phyloP scores from a whole-genome alignment of 2,329 filamentous ascomycete genomes.

The Aureobasidium sp. region DNA sequence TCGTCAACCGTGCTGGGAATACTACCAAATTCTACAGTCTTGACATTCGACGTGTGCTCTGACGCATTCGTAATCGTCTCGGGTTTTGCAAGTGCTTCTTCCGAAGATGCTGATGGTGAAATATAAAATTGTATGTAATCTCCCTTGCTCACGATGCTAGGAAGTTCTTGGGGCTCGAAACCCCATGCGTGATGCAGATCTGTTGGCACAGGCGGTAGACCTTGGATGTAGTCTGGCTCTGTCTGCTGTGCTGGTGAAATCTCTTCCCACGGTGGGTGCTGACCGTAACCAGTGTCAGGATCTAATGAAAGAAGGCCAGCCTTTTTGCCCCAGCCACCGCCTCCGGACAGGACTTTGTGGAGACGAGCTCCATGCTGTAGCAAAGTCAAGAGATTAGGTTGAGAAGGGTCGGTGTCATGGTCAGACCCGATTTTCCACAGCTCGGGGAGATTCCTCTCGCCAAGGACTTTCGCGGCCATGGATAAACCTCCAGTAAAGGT shows the following conservation, averaged over 20 bases:
- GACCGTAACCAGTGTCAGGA: conserved; percentile 47
- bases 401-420: background rate
- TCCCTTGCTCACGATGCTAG: conserved; percentile 55
- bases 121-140: conserved; percentile 62
- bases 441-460: background rate
- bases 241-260: background rate
- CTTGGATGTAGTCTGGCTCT: background rate
- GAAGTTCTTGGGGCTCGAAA: conserved; percentile 30
- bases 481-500: background rate
- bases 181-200: conserved; percentile 22
- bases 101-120: conserved; percentile 3
- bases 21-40: conserved; percentile 32
- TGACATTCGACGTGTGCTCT: conserved; percentile 15
- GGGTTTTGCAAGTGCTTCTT: background rate
- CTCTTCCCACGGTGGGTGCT: background rate
- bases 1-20: conserved; percentile 40
- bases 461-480: background rate
- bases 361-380: conserved; percentile 32
- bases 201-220: conserved; percentile 8
- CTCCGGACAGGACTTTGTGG: conserved; percentile 61
- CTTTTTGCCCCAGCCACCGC: conserved; percentile 78
- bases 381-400: background rate
- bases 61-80: conserved; percentile 24
- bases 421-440: background rate
- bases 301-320: conserved; percentile 73